Conservation (phyloP, 177 flowering plant species). For the Tripterygium wilfordii region DNA sequence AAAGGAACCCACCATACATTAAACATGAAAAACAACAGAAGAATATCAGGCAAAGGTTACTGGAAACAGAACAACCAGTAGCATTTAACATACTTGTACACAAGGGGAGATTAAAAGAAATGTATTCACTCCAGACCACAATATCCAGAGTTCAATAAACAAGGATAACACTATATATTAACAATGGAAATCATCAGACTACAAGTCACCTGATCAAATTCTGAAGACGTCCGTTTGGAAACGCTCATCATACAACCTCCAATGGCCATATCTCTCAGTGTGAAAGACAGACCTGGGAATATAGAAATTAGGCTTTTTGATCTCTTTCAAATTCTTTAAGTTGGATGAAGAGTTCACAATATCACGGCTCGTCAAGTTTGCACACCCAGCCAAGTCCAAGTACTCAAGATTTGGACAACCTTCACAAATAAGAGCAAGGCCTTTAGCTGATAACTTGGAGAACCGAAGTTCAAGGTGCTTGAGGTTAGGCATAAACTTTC, state of each 20-base stretch:
- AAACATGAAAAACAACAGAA: too few species aligned
- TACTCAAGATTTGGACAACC: conserved; percentile 57
- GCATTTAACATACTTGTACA: too few species aligned
- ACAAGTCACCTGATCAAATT: conserved; percentile 31
- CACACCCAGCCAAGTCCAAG: conserved; percentile 78
- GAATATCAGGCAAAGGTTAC: too few species aligned
- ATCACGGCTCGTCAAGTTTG: conserved; percentile 65
- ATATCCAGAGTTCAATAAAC: too few species aligned
- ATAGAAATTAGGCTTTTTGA: conserved; percentile 69
- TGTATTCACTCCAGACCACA: too few species aligned
- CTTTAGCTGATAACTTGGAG: conserved; percentile 62
- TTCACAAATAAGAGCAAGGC: conserved; percentile 49
- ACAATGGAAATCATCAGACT: too few species aligned
- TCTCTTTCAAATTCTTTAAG: conserved; percentile 54
- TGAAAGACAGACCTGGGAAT: conserved; percentile 67
- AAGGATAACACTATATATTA: too few species aligned
- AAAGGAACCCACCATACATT: too few species aligned
- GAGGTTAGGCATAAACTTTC: conserved; percentile 53
- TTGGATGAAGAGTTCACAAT: conserved; percentile 43
- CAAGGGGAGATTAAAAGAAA: too few species aligned
- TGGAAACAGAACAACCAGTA: too few species aligned
- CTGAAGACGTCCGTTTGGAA: conserved; percentile 76
- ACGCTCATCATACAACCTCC: conserved; percentile 87
- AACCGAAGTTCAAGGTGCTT: conserved; percentile 69
- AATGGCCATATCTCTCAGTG: conserved; percentile 81